A percentile compares a stretch with the other conserved stretches of the same genome.
Evolutionary conservation across 352 stramenopile species (phyloP).

Genomic region (Phytophthora fragariaefolia): DNA sequence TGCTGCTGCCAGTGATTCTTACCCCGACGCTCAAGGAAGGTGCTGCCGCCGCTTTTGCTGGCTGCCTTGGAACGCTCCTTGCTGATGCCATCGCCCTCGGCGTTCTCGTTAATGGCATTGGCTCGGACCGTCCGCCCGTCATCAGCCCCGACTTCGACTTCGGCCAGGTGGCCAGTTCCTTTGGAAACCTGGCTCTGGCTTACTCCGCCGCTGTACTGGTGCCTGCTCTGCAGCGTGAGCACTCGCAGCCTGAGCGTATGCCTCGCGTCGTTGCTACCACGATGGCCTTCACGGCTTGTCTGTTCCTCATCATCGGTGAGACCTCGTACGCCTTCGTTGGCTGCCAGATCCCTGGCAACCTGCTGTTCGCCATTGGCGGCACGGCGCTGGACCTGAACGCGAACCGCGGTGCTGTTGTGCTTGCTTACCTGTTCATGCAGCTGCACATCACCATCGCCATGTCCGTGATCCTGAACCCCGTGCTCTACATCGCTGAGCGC

Average conservation of each 20-base stretch:
- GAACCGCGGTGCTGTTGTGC: slow-evolving; percentile 54
- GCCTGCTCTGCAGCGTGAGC: slow-evolving; percentile 64
- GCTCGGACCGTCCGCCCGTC: slow-evolving; percentile 44
- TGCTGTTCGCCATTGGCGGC: slow-evolving; percentile 63
- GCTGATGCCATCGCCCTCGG: slow-evolving; percentile 58
- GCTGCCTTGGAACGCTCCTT: slow-evolving; percentile 60
- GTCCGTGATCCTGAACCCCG: slow-evolving; percentile 63
- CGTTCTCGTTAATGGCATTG: slow-evolving; percentile 52
- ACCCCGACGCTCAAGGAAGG: slow-evolving; percentile 73
- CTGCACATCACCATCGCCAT: slow-evolving; percentile 70
- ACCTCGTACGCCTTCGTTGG: slow-evolving; percentile 53
- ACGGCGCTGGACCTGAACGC: slow-evolving; percentile 51
- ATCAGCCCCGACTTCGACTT: slow-evolving; percentile 52
- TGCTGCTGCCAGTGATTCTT: slow-evolving; percentile 59
- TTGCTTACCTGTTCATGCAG: slow-evolving; percentile 72
- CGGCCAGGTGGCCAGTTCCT: slow-evolving; percentile 55
- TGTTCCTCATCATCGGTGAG: slow-evolving; percentile 62
- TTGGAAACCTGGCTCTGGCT: slow-evolving; percentile 66
- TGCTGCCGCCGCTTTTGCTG: slow-evolving; percentile 55
- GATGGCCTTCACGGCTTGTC: slow-evolving; percentile 49
- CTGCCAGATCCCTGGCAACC: slow-evolving; percentile 71
- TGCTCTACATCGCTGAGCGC: slow-evolving; percentile 65
- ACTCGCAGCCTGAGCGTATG: slow-evolving; percentile 69
- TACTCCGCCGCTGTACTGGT: slow-evolving; percentile 68
- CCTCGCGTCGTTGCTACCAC: slow-evolving; percentile 56